phyloP scores from a whole-genome alignment of 768 basidiomycete species.

The Lactifluus piperatus region DNA sequence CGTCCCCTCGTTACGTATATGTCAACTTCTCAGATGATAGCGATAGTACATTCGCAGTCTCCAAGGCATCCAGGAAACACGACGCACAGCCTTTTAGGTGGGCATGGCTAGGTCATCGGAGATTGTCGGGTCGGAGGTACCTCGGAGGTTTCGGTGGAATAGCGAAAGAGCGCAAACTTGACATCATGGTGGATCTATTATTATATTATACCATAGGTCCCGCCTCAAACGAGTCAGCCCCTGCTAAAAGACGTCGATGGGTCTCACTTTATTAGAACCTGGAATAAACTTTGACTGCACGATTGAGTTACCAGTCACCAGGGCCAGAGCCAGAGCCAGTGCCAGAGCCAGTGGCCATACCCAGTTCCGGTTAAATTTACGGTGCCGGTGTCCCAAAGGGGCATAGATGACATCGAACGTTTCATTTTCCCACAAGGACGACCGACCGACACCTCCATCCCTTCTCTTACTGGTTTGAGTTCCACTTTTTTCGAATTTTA shows the following conservation, averaged over 20 bases:
- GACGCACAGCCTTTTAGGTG: slow-evolving; percentile 45
- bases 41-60: not conserved
- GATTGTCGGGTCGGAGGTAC: slow-evolving; percentile 31
- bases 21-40: not conserved
- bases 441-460: not conserved
- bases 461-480: slow-evolving; percentile 7
- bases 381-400: not conserved
- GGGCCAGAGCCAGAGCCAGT: no score
- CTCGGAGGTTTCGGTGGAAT: slow-evolving; percentile 18
- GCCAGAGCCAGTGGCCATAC: no score
- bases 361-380: no score
- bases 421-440: not conserved
- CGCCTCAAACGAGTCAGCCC: no score
- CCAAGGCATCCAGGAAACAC: not conserved
- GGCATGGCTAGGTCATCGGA: slow-evolving; percentile 45
- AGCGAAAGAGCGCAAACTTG: no score
- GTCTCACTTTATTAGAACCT: no score
- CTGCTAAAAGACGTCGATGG: no score
- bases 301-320: no score
- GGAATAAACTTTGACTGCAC: no score
- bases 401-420: not conserved
- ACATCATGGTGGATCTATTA: not conserved
- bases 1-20: not conserved
- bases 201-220: no score
- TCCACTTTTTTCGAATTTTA: slow-evolving; percentile 19